phyloP scores from a whole-genome alignment of 2,329 filamentous ascomycete species.

The Rachicladosporium sp. region DNA sequence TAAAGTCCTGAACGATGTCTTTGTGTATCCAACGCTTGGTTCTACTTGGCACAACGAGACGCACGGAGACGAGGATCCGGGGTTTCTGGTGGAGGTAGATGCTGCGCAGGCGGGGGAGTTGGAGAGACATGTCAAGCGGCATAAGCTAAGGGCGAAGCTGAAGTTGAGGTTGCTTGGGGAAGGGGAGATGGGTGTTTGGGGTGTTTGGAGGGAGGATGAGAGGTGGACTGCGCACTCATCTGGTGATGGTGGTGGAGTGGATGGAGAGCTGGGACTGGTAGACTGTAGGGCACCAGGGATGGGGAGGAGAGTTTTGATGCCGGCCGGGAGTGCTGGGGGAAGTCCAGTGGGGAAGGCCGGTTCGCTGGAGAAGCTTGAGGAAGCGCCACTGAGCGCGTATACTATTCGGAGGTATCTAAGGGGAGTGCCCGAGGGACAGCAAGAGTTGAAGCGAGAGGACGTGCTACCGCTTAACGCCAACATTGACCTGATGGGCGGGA shows the following conservation, averaged over 20 bases:
- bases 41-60: constrained; percentile 18
- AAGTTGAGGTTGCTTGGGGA: constrained; percentile 52
- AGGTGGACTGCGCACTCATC: constrained; percentile 22
- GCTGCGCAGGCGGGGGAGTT: constrained; percentile 50
- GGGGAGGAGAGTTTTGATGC: constrained; percentile 22
- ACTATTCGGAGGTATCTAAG: constrained; percentile 62
- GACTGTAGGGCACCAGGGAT: constrained; percentile 25
- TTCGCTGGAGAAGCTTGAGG: constrained; percentile 27
- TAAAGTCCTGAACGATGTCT: constrained; percentile 76
- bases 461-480: constrained; percentile 82
- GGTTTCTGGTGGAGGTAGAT: constrained; percentile 76
- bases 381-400: constrained; percentile 42
- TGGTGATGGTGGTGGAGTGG: constrained; percentile 5
- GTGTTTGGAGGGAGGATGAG: constrained; percentile 54
- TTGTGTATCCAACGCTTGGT: constrained; percentile 58
- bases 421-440: constrained; percentile 75
- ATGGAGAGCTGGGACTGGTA: constrained; percentile 27
- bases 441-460: constrained; percentile 58
- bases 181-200: constrained; percentile 58
- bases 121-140: constrained; percentile 63
- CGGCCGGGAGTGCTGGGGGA: constrained; percentile 5
- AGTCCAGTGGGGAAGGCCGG: constrained; percentile 15
- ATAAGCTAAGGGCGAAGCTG: constrained; percentile 76
- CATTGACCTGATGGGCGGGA: constrained; percentile 70
- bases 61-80: constrained; percentile 25